Conservation (phyloP, 2,329 filamentous ascomycete species). For the Penicillium concentricum region DNA sequence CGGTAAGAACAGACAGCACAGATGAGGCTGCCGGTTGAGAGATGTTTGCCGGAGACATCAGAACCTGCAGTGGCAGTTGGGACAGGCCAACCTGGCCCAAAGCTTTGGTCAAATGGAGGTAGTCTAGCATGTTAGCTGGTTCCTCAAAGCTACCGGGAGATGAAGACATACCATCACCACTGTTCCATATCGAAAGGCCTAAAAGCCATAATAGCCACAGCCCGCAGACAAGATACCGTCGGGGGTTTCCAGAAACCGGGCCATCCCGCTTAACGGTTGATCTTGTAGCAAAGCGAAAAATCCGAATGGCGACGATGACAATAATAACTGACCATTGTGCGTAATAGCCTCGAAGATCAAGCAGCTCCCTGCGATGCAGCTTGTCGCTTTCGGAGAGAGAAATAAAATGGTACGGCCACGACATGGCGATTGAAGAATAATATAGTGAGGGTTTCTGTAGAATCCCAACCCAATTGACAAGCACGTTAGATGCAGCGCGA, state of each 20-base stretch:
- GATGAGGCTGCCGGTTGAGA: slow-evolving; percentile 48
- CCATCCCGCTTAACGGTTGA: slow-evolving; percentile 46
- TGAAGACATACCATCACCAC: slow-evolving; percentile 52
- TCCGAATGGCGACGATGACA: slow-evolving; percentile 43
- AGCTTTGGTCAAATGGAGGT: slow-evolving; percentile 63
- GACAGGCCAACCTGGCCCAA: slow-evolving; percentile 60
- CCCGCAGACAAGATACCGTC: slow-evolving; percentile 50
- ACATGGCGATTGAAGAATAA: slow-evolving; percentile 13
- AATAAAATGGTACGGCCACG: slow-evolving; percentile 54
- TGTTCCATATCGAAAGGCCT: slow-evolving; percentile 50
- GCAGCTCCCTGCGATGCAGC: slow-evolving; percentile 50
- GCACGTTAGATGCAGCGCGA: not conserved
- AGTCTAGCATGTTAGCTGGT: slow-evolving; percentile 47
- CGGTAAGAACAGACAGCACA: slow-evolving; percentile 53
- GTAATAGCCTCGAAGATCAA: slow-evolving; percentile 56
- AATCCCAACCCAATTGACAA: not conserved
- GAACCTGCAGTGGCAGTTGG: slow-evolving; percentile 60
- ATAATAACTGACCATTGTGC: slow-evolving; percentile 56
- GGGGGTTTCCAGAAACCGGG: slow-evolving; percentile 43
- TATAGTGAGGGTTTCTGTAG: not conserved
- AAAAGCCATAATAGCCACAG: slow-evolving; percentile 56
- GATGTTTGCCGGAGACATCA: slow-evolving; percentile 48
- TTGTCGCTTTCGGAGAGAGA: slow-evolving; percentile 52
- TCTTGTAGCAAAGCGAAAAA: slow-evolving; percentile 19
- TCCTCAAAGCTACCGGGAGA: not conserved